Percentiles rank a stretch among this genome's conserved stretches.
Evolutionary conservation across 768 basidiomycete genomes (phyloP).

Genomic region (Chlorophyllum brunneum): DNA sequence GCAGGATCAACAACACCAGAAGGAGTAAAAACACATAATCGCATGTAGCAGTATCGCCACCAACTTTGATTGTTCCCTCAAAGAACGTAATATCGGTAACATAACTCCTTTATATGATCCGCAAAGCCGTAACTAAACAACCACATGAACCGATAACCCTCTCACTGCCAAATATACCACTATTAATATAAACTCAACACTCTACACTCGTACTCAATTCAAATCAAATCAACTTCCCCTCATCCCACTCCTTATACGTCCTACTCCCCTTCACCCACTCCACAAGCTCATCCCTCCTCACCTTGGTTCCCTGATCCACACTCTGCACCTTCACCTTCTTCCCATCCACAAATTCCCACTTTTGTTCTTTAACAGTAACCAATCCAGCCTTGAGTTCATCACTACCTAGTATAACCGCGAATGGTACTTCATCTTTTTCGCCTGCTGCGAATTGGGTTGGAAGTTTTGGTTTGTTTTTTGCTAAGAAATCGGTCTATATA

Average conservation of each 20-base stretch:
- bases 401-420: slow-evolving; percentile 86
- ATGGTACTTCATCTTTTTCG: slow-evolving; percentile 90
- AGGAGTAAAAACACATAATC: background rate
- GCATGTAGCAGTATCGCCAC: background rate
- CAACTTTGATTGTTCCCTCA: background rate
- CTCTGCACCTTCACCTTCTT: slow-evolving; percentile 65
- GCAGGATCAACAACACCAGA: background rate
- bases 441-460: slow-evolving; percentile 84
- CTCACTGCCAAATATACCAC: too few relatives aligned
- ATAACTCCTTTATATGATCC: too few relatives aligned
- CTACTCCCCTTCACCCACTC: slow-evolving; percentile 54
- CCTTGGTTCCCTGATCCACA: slow-evolving; percentile 60
- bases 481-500: slow-evolving; percentile 81
- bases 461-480: slow-evolving; percentile 90
- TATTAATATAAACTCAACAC: too few relatives aligned
- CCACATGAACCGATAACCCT: too few relatives aligned
- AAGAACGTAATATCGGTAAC: background rate
- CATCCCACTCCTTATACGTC: slow-evolving; percentile 41
- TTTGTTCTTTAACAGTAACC: slow-evolving; percentile 90
- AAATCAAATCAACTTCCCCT: slow-evolving; percentile 22
- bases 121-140: too few relatives aligned
- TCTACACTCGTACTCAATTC: background rate
- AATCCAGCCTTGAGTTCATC: slow-evolving; percentile 82
- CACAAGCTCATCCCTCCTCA: slow-evolving; percentile 59
- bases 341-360: slow-evolving; percentile 71